Base-by-base conservation (phyloP, 2,329 filamentous ascomycete species). In the Microsporum ferrugineum region DNA sequence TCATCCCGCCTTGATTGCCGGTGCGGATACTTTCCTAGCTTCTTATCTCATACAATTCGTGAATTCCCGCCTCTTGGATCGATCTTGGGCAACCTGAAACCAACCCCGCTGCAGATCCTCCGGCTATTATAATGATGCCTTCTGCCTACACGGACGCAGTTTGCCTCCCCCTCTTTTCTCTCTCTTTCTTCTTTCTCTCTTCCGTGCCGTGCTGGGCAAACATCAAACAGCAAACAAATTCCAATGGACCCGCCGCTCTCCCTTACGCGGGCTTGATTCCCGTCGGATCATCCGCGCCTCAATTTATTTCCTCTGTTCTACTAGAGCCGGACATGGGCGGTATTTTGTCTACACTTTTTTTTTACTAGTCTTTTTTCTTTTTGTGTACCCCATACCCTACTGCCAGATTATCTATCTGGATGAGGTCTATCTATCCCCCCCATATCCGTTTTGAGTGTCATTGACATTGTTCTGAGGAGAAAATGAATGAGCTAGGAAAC, bases 231-330 rank as follows among this genome's bases (percentile, higher is more conserved):
- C 51, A 55, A 55, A 55, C 33, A 55, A 31, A 33, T 8, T 31
- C 29, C 31, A 23, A 10, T 55, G 51, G 51, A 36, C n/a, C 51
- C 33, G 8, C 2, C 51, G 29, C 51, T 38, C 14, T 55, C 17
- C 51, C 23, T 17, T 23, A 55, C 5, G 23, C 39, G 39, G 39
- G 17, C 39, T 43, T 47, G 10, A 51, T 39, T 10, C 8, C 17
- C 8, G 17, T 23, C n/a, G 43, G 23, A 17, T 8, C 43, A 23
- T 47, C 45, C 27, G 45, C 27, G 31, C 14, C 31, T 36, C 31
- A 55, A 8, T 55, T 55, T 55, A 7, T 55, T 55, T 36, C 51
- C 33, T 55, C 31, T 55, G 51, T 55, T 55, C 33, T 34, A n/a
- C 51, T 55, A 55, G 51, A 36, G 31, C 36, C 51, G 51, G 51